phyloP scores from a whole-genome alignment of 768 basidiomycete genomes.

The Lactarius evosmus region DNA sequence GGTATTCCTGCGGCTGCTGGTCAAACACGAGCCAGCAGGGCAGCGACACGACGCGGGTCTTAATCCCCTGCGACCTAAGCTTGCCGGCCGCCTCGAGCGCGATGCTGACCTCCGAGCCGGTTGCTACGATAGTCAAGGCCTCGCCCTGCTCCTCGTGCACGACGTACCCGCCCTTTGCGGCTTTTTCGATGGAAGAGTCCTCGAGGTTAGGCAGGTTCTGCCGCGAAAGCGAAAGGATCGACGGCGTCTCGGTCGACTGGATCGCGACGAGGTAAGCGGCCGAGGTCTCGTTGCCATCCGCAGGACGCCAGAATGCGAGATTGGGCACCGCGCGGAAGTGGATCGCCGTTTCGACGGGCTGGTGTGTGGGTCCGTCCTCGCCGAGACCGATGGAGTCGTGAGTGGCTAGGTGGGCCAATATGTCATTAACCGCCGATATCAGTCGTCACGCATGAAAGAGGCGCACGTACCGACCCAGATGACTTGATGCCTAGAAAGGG shows the following conservation, averaged over 20 bases:
- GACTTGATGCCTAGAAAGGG: conserved; percentile 84
- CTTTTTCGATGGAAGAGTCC: conserved; percentile 80
- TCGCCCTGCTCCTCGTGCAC: conserved; percentile 76
- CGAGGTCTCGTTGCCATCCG: conserved; percentile 96
- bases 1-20: conserved; percentile 75
- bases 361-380: conserved; percentile 95
- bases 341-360: conserved; percentile 86
- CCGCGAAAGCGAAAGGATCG: conserved; percentile 76
- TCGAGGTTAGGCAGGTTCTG: conserved; percentile 94
- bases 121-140: conserved; percentile 85
- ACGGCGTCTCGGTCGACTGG: conserved; percentile 71
- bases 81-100: conserved; percentile 82
- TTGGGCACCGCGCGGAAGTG: conserved; percentile 90
- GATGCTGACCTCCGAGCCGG: conserved; percentile 86
- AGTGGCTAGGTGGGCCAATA: conserved; percentile 52
- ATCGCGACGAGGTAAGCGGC: conserved; percentile 84
- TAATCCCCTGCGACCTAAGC: conserved; percentile 74
- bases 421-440: not conserved
- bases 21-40: conserved; percentile 91
- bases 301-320: conserved; percentile 88
- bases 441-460: not conserved
- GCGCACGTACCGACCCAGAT: conserved; percentile 81
- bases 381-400: conserved; percentile 93
- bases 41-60: conserved; percentile 78
- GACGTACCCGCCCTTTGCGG: conserved; percentile 84